A percentile compares a stretch with the other conserved stretches of the same genome.
phyloP scores from a whole-genome alignment of 2,329 filamentous ascomycete genomes.

The Alternaria ethzedia region DNA sequence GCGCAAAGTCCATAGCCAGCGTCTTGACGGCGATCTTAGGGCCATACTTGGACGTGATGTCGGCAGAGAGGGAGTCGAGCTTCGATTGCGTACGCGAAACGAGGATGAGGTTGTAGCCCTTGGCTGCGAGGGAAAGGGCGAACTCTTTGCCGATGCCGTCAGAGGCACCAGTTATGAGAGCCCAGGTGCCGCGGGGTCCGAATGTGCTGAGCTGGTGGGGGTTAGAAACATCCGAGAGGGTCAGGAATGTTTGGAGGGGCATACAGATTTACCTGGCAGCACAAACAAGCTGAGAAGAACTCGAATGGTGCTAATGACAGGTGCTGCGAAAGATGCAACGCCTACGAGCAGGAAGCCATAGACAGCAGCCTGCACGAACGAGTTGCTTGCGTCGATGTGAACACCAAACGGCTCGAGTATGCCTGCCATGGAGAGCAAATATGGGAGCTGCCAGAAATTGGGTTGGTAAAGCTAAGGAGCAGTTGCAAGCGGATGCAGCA shows the following conservation, averaged over 20 bases:
- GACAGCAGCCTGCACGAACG: constrained; percentile 34
- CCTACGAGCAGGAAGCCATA: constrained; percentile 40
- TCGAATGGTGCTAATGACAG: constrained; percentile 55
- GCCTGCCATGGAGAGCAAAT: constrained; percentile 17
- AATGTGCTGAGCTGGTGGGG: constrained; percentile 76
- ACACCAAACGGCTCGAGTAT: constrained; percentile 37
- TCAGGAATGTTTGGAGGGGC: constrained; percentile 13
- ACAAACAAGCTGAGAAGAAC: constrained; percentile 58
- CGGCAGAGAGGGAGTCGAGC: constrained; percentile 75
- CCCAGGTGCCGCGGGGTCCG: constrained; percentile 91
- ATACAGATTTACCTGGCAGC: constrained; percentile 55
- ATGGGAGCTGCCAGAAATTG: neutral
- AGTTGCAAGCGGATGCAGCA: neutral
- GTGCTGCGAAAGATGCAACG: constrained; percentile 38
- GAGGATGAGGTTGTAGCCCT: constrained; percentile 93
- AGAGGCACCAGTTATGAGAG: constrained; percentile 90
- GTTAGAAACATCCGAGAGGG: constrained; percentile 14
- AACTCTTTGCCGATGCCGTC: constrained; percentile 98
- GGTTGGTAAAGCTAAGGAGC: neutral
- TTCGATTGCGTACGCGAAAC: constrained; percentile 96
- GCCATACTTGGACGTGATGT: constrained; percentile 75
- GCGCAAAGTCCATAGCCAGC: constrained; percentile 89
- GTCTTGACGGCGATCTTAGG: constrained; percentile 72
- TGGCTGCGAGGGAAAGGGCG: constrained; percentile 83
- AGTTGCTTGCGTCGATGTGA: constrained; percentile 41